Evolutionary conservation across 2,329 filamentous ascomycete species (phyloP), one percentile per base, ranked within the genome.

Genomic region (Aspergillus hortae): DNA sequence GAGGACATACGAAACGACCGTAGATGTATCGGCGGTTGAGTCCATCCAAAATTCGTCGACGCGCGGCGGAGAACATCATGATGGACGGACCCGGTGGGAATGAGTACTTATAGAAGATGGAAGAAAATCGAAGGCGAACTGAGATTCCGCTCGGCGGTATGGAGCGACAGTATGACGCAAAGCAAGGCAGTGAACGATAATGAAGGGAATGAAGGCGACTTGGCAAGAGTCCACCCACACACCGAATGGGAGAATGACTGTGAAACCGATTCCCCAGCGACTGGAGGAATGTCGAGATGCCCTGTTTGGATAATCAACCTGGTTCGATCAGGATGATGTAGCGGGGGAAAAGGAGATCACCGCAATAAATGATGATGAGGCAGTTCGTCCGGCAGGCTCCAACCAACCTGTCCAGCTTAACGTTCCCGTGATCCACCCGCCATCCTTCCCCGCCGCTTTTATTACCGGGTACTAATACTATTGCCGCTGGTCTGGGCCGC

Each of bases 21-120:
- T 74, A 74, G 44, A 78, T 74, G 59, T 78, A 78, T 61, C 72
- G 68, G 56, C 69, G 66, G 54, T 78, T 77, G 51, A 78, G 62
- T 56, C 68, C 72, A 63, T 75, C 68, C 41, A 77, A 62, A 46
- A 74, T 64, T 62, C 67, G 71, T 51, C 69, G 68, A 56, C 73
- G 73, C 53, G 66, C 61, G 48, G 61, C 60, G 54, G 69, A 67
- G 51, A 77, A 65, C 73, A 77, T 77, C 36, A 52, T 67, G 62
- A 38, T 15, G 35, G 15, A 38, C 56, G 60, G 52, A 25, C 54
- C 56, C 51, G 56, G 48, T 59, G 52, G 54, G 52, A 48, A 57
- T 55, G 55, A 56, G 45, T 23, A 53, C 49, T 32, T 52, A 23
- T 17, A 51, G 41, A 23, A 50, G 54, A 51, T 48, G 35, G 50